These are phyloP conservation scores for Rugosomyces carneus DNA, from an alignment of 1,284 basidiomycete genomes.

Conservation along the genomic window DNA sequence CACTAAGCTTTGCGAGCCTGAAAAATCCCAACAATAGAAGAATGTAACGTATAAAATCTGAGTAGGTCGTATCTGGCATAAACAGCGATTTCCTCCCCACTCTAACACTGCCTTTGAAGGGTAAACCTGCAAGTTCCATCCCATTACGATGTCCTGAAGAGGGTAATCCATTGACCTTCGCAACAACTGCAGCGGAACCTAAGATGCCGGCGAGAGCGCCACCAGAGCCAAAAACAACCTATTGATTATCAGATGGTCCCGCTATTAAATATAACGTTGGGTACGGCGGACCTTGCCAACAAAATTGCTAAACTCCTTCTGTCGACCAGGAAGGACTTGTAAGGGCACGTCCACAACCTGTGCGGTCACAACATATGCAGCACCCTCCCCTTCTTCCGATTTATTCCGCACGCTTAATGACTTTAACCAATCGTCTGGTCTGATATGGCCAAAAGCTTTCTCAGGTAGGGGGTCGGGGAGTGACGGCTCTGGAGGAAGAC, in stretches of 20 bases:
- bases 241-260: not conserved
- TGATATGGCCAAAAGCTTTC: constrained; percentile 66
- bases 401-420: constrained; percentile 42
- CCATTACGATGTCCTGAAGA: constrained; percentile 35
- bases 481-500: constrained; percentile 36
- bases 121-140: constrained; percentile 56
- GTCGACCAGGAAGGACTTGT: constrained; percentile 66
- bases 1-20: constrained; percentile 25
- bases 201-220: constrained; percentile 67
- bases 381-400: constrained; percentile 41
- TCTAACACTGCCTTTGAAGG: constrained; percentile 59
- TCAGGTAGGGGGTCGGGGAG: constrained; percentile 60
- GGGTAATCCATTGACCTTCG: constrained; percentile 58
- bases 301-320: constrained; percentile 67
- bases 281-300: constrained; percentile 54
- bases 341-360: constrained; percentile 65
- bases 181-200: constrained; percentile 57
- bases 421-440: constrained; percentile 61
- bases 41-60: too few species aligned
- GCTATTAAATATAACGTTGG: too few species aligned
- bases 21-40: constrained; percentile 31
- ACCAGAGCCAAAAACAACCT: constrained; percentile 62
- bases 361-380: constrained; percentile 52
- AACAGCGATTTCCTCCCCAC: constrained; percentile 51
- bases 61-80: too few species aligned